phyloP scores from a whole-genome alignment of 495 filamentous ascomycete genomes.

The Talaromyces wortmannii region DNA sequence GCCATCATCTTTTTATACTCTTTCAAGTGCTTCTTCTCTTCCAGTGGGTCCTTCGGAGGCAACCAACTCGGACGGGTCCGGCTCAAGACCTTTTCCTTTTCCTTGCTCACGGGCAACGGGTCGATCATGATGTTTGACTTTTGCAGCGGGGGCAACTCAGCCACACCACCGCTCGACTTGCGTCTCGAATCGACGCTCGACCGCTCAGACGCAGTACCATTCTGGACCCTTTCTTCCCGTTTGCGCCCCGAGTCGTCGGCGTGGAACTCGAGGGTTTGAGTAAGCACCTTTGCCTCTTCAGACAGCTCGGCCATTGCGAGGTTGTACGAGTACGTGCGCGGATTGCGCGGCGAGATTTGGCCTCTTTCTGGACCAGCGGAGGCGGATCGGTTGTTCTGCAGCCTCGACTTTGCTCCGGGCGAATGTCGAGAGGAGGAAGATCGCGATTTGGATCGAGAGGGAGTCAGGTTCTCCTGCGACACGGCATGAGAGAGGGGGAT shows the following conservation, averaged over 20 bases:
- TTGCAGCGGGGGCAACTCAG: constrained; percentile 74
- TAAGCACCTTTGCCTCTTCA: constrained; percentile 83
- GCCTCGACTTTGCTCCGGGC: constrained; percentile 14
- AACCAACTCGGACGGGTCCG: constrained; percentile 92
- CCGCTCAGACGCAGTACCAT: constrained; percentile 32
- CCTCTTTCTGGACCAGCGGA: constrained; percentile 38
- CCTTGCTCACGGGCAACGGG: constrained; percentile 88
- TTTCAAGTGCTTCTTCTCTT: constrained; percentile 84
- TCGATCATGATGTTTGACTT: constrained; percentile 94
- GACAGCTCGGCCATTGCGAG: constrained; percentile 70
- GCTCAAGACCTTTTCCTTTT: constrained; percentile 89
- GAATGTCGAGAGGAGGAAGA: constrained; percentile 8
- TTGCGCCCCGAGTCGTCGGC: constrained; percentile 56
- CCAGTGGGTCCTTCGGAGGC: constrained; percentile 86
- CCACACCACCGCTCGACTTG: constrained; percentile 36
- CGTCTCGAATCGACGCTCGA: constrained; percentile 49
- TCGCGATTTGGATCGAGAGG: constrained; percentile 15
- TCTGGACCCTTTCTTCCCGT: constrained; percentile 44
- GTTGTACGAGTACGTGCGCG: constrained; percentile 81
- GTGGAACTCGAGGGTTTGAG: constrained; percentile 81
- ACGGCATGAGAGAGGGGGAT: constrained; percentile 34
- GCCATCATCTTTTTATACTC: constrained; percentile 95
- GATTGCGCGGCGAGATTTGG: constrained; percentile 40
- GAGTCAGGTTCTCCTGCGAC: constrained; percentile 12
- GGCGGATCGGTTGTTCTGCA: constrained; percentile 25